Percentiles rank a stretch among this genome's conserved stretches.
Conservation (phyloP, 1,284 basidiomycete genomes). For the Thecaphora thlaspeos region DNA sequence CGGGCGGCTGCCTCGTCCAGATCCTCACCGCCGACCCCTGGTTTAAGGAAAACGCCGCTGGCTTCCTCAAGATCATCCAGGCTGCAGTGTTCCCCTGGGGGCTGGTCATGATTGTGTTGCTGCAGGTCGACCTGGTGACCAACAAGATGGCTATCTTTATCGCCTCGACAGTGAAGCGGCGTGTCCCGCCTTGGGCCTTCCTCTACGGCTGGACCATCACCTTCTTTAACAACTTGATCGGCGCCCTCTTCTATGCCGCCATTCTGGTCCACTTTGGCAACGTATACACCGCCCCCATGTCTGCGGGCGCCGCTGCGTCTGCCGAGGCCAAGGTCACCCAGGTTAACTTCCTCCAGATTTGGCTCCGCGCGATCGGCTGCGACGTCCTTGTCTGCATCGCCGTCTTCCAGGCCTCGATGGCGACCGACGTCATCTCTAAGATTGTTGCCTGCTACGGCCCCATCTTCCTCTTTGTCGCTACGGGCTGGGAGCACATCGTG, state of each 20-base stretch:
- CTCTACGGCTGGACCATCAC: constrained; percentile 62
- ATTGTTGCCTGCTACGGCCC: constrained; percentile 73
- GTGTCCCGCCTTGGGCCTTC: constrained; percentile 42
- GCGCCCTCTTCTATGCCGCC: constrained; percentile 71
- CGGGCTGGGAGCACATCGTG: constrained; percentile 69
- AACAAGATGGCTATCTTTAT: constrained; percentile 47
- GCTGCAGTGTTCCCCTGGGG: constrained; percentile 44
- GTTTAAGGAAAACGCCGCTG: constrained; percentile 40
- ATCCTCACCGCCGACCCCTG: constrained; percentile 45
- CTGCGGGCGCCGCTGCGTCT: constrained; percentile 14
- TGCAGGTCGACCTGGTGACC: constrained; percentile 44
- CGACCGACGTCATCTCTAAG: constrained; percentile 72
- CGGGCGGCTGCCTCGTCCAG: constrained; percentile 42
- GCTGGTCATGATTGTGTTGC: constrained; percentile 46
- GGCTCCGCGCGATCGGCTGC: constrained; percentile 73
- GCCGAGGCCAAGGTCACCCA: constrained; percentile 31
- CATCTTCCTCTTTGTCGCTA: constrained; percentile 70
- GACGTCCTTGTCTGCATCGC: constrained; percentile 78
- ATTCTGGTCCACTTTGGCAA: constrained; percentile 60
- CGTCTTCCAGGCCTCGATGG: constrained; percentile 74
- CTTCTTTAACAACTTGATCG: constrained; percentile 70
- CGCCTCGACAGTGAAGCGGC: constrained; percentile 39
- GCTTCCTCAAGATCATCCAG: constrained; percentile 41
- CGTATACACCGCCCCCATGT: constrained; percentile 34
- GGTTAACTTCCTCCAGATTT: constrained; percentile 62